phyloP scores from a whole-genome alignment of 805 yeast species.

The Starmerella lactis-condensi region DNA sequence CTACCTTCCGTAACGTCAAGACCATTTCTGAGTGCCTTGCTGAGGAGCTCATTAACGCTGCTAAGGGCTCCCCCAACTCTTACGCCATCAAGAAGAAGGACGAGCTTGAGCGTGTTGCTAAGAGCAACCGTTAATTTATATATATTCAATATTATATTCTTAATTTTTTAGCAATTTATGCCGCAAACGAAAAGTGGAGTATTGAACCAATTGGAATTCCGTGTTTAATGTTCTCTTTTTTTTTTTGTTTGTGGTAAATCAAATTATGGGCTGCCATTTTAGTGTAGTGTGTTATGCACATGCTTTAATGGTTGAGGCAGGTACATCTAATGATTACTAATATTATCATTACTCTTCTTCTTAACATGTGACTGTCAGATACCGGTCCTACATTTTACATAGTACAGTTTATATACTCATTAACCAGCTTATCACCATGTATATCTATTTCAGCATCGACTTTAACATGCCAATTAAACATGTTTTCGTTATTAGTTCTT shows the following conservation, averaged over 20 bases:
- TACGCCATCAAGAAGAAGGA: slow-evolving; percentile 99
- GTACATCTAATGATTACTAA: too few relatives aligned
- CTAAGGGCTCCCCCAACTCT: slow-evolving; percentile 99
- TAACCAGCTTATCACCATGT: too few relatives aligned
- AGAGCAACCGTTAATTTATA: slow-evolving; percentile 90
- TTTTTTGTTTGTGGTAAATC: background rate
- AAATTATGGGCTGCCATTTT: too few relatives aligned
- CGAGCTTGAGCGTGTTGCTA: slow-evolving; percentile 99
- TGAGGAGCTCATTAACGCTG: slow-evolving; percentile 99
- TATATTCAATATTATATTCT: slow-evolving; percentile 4
- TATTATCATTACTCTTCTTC: too few relatives aligned
- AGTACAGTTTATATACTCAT: too few relatives aligned
- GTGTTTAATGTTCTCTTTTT: background rate
- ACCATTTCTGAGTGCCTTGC: slow-evolving; percentile 99
- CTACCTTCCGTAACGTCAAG: slow-evolving; percentile 99
- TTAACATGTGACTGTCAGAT: background rate
- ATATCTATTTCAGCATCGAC: too few relatives aligned
- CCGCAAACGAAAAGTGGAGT: background rate
- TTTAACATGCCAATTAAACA: too few relatives aligned
- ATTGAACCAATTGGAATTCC: too few relatives aligned
- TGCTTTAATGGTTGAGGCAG: background rate
- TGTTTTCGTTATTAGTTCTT: too few relatives aligned
- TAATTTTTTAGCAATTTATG: background rate
- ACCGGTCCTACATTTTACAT: background rate
- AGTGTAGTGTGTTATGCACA: background rate